These are phyloP conservation scores for Monilinia laxa DNA, from an alignment of 2,329 filamentous ascomycete species.

Conservation along the genomic window DNA sequence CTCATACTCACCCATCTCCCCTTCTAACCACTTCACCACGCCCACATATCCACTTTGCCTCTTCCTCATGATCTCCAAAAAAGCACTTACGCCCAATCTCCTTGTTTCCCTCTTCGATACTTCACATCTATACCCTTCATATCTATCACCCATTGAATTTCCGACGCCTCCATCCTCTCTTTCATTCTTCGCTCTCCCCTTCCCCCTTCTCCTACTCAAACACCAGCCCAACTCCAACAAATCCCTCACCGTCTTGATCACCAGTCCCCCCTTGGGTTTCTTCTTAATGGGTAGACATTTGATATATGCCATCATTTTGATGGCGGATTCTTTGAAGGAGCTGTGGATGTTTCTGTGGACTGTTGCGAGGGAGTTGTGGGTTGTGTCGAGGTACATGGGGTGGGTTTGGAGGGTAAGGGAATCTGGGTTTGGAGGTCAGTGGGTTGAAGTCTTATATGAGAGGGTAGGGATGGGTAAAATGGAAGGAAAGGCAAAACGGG, in stretches of 20 bases:
- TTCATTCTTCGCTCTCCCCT: conserved; percentile 29
- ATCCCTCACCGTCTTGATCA: conserved; percentile 44
- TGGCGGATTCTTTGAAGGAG: conserved; percentile 75
- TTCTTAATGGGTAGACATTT: conserved; percentile 56
- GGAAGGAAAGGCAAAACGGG: not conserved
- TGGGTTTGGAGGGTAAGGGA: conserved; percentile 84
- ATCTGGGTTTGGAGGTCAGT: conserved; percentile 42
- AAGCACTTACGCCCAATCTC: conserved; percentile 65
- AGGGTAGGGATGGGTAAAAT: no score
- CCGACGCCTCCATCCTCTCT: conserved; percentile 5
- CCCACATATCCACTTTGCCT: conserved; percentile 69
- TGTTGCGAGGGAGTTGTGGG: conserved; percentile 68
- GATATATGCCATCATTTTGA: conserved; percentile 67
- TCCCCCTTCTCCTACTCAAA: conserved; percentile 34
- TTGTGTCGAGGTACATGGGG: conserved; percentile 77
- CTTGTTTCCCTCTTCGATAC: conserved; percentile 34
- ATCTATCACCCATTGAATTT: conserved; percentile 27
- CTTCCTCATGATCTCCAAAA: conserved; percentile 62
- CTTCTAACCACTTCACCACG: conserved; percentile 67
- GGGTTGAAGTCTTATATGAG: not conserved
- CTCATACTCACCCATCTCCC: conserved; percentile 1
- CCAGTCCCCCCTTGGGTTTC: conserved; percentile 58
- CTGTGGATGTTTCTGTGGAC: conserved; percentile 73
- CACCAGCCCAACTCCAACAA: conserved; percentile 32
- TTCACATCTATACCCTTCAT: not conserved